Base-by-base conservation (phyloP, 2,329 filamentous ascomycete species). In the Ophiocordyceps camponoti-floridani region DNA sequence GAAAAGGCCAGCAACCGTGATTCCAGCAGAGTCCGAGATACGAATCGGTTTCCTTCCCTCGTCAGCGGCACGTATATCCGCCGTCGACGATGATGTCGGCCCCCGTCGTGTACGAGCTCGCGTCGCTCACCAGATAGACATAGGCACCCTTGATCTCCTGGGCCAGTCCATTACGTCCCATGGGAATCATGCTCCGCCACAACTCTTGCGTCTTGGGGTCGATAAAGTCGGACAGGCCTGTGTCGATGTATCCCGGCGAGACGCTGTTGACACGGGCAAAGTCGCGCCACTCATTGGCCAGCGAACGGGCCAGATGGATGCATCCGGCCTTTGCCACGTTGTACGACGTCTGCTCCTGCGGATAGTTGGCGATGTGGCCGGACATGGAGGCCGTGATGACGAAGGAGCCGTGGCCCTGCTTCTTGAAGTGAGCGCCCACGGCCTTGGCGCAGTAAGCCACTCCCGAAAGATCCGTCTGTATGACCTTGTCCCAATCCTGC, bases 71-170 rank as follows among this genome's bases (percentile, higher is more conserved):
- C 51, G 63, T 67, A 62, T 84, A 84, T 38, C 79, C 80, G 50
- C 82, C 82, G 58, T 87, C 82, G 47, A 85, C 75, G 47, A 84
- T 62, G 40, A 87, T 68, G 56, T 84, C 79, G 3, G 73, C 67
- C 4, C 75, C 84, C 12, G 83, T 87, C 5, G 79, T 84, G 62
- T 85, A 88, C 40, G 75, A 78, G 47, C 78, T 77, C 4, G 83
- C 83, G 58, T 88, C 82, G 43, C 75, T 81, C 31, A 82, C 75
- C 37, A 89, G 69, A 62, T 85, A 88, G 44, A 88, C 67, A 58
- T 82, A 89, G n/a, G 79, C 80, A 8, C 79, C 81, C 65, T 84
- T 84, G 51, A 86, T 65, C 66, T 87, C 82, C 53, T 79, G 74
- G 2, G 75, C 66, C 44, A 75, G 63, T 4, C 79, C 82, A 54